A percentile compares a stretch with the other conserved stretches of the same genome.
Conservation (phyloP, 805 yeast genomes). For the Wickerhamiella azymoides region DNA sequence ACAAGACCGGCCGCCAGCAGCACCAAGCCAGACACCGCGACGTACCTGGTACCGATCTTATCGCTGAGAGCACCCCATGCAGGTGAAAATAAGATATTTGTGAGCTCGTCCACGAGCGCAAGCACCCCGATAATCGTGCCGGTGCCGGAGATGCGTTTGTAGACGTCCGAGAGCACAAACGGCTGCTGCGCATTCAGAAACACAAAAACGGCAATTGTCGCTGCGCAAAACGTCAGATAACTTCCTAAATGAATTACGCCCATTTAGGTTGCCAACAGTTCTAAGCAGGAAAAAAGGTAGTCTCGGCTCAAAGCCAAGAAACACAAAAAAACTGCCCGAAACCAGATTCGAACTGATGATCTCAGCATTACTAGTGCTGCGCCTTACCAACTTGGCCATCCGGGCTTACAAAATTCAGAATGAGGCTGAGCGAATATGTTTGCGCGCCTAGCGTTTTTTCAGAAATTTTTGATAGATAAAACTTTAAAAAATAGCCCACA, state of each 20-base stretch:
- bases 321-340: slow-evolving; percentile 37
- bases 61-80: slow-evolving; percentile 51
- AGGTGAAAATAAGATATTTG: slow-evolving; percentile 42
- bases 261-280: background rate
- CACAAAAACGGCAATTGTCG: slow-evolving; percentile 31
- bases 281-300: background rate
- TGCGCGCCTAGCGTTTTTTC: too few relatives aligned
- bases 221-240: slow-evolving; percentile 29
- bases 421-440: background rate
- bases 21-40: slow-evolving; percentile 36
- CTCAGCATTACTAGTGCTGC: slow-evolving; percentile 82
- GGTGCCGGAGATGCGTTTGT: slow-evolving; percentile 22
- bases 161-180: slow-evolving; percentile 30
- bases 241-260: slow-evolving; percentile 14
- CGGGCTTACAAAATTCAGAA: slow-evolving; percentile 25
- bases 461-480: too few relatives aligned
- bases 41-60: slow-evolving; percentile 44
- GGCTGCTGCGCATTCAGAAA: slow-evolving; percentile 33
- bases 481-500: too few relatives aligned
- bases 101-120: slow-evolving; percentile 46
- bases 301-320: background rate
- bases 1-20: slow-evolving; percentile 34
- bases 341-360: slow-evolving; percentile 69
- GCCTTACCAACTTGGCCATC: slow-evolving; percentile 68
- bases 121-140: slow-evolving; percentile 37